Evolutionary conservation across 257 asterid species (phyloP).

Genomic region (Jacaranda copaia): DNA sequence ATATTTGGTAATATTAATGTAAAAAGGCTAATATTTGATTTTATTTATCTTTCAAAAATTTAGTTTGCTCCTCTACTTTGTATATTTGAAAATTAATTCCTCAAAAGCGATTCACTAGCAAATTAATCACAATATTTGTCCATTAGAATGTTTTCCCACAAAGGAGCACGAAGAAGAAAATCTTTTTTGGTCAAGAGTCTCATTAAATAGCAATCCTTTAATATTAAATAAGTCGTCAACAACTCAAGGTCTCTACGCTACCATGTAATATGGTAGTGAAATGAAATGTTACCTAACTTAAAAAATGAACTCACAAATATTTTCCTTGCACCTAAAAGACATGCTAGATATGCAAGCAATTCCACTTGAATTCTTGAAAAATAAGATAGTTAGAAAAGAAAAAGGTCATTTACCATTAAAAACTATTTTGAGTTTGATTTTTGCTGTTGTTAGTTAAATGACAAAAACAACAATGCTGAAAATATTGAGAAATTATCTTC

Average conservation of each 20-base stretch:
- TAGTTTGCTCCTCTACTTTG: no score
- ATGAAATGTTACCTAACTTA: conserved; percentile 35
- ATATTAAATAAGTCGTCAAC: not conserved
- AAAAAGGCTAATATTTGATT: not conserved
- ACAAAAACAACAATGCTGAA: no score
- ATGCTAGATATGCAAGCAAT: conserved; percentile 35
- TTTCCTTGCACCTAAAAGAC: conserved; percentile 23
- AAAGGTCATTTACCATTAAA: conserved; percentile 4
- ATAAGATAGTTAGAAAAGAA: not conserved
- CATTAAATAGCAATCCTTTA: not conserved
- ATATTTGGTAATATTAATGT: no score
- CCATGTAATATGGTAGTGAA: not conserved
- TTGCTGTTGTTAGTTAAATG: no score
- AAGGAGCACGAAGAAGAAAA: not conserved
- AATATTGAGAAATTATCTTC: no score
- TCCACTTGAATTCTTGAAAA: conserved; percentile 21
- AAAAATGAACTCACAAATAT: not conserved
- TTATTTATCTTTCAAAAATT: no score
- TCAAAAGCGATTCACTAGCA: no score
- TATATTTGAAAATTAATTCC: no score
- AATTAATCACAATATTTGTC: not conserved
- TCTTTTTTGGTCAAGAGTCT: conserved; percentile 10
- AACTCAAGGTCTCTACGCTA: conserved; percentile 4
- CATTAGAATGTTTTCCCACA: not conserved
- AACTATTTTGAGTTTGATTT: not conserved